phyloP scores from a whole-genome alignment of 148 eudicot genomes.

The Selenicereus undatus region DNA sequence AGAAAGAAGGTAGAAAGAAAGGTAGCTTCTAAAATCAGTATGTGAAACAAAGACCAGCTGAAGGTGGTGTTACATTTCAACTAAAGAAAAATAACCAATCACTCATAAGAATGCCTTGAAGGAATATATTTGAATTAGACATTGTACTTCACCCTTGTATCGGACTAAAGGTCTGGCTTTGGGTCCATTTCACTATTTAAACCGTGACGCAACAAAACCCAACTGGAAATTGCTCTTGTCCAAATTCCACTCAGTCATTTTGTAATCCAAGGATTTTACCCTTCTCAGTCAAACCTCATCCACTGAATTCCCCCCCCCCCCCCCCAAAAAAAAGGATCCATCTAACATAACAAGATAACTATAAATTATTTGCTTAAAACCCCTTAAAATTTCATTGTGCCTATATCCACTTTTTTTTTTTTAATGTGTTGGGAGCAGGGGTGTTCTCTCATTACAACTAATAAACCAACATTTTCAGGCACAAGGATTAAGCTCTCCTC shows the following conservation, averaged over 20 bases:
- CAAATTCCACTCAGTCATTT: neutral
- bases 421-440: neutral
- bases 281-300: neutral
- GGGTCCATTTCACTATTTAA: neutral
- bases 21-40: no score
- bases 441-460: neutral
- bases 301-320: neutral
- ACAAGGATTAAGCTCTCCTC: neutral
- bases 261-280: neutral
- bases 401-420: neutral
- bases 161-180: neutral
- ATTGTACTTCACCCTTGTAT: neutral
- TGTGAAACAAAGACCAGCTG: no score
- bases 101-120: neutral
- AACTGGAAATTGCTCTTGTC: neutral
- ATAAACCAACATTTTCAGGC: no score
- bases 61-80: no score
- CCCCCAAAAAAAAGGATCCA: neutral
- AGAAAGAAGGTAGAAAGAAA: no score
- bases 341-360: neutral
- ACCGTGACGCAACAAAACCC: neutral
- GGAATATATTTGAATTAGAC: neutral
- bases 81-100: neutral
- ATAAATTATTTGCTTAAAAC: neutral
- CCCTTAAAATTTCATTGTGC: neutral